phyloP scores from a whole-genome alignment of 2,329 filamentous ascomycete genomes.

The Apiospora malaysiana region DNA sequence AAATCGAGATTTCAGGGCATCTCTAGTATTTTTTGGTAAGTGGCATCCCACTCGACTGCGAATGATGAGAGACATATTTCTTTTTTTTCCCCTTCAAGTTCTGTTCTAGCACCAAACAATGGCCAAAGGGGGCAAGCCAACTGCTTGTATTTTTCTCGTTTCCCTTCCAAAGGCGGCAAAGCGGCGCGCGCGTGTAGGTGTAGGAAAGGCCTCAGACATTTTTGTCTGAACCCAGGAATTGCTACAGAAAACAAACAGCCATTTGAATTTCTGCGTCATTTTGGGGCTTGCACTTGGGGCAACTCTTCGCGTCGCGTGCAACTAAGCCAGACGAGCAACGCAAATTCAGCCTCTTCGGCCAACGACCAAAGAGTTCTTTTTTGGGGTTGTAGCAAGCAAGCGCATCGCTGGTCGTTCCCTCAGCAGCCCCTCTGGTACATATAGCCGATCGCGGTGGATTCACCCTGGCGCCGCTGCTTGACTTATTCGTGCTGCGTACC shows the following conservation, averaged over 20 bases:
- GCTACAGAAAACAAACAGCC: slow-evolving; percentile 19
- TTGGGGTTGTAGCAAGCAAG: not conserved
- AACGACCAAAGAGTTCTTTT: slow-evolving; percentile 9
- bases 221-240: slow-evolving; percentile 17
- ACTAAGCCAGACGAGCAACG: slow-evolving; percentile 1
- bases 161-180: not conserved
- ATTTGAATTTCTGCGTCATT: slow-evolving; percentile 19
- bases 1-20: slow-evolving; percentile 5
- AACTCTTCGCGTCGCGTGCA: slow-evolving; percentile 17
- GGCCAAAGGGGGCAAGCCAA: slow-evolving; percentile 1
- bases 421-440: slow-evolving; percentile 18
- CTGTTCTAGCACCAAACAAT: not conserved
- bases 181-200: not conserved
- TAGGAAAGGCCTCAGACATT: slow-evolving; percentile 13
- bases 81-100: not conserved
- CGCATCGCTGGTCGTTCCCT: not conserved
- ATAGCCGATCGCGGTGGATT: slow-evolving; percentile 14
- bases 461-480: slow-evolving; percentile 12
- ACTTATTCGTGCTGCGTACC: slow-evolving; percentile 14
- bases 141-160: slow-evolving; percentile 10
- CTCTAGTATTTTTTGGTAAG: slow-evolving; percentile 9
- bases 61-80: not conserved
- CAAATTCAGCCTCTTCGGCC: not conserved
- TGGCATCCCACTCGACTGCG: slow-evolving; percentile 11
- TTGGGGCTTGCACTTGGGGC: slow-evolving; percentile 18